These are phyloP conservation scores for Chytriomyces confervae DNA, from an alignment of 192 early-diverging fungal genomes.

Conservation along the genomic window DNA sequence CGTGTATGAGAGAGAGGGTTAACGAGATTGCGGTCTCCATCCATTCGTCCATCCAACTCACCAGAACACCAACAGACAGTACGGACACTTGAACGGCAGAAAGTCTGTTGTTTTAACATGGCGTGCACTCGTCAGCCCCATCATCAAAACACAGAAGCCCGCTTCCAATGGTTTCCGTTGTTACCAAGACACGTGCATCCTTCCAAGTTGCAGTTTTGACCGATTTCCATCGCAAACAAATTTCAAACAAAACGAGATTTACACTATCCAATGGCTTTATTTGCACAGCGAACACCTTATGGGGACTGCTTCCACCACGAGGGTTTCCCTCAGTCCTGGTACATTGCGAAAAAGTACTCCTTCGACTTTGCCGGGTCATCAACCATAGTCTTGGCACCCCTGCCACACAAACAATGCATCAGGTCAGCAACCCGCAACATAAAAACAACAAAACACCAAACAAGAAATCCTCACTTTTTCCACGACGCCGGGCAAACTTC, in stretches of 20 bases:
- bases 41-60: background rate
- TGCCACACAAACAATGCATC: slow-evolving; percentile 1
- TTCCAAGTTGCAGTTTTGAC: slow-evolving; percentile 16
- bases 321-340: background rate
- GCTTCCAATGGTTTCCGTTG: no score
- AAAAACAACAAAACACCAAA: slow-evolving; percentile 23
- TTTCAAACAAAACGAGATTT: no score
- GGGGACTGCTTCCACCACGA: background rate
- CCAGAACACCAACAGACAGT: slow-evolving; percentile 27
- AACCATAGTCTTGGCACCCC: slow-evolving; percentile 59
- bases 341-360: slow-evolving; percentile 49
- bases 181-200: slow-evolving; percentile 17
- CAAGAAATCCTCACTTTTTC: slow-evolving; percentile 37
- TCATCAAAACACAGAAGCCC: no score
- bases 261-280: no score
- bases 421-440: slow-evolving; percentile 3
- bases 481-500: slow-evolving; percentile 65
- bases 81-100: slow-evolving; percentile 30
- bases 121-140: no score
- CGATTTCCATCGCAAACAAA: background rate
- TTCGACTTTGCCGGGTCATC: slow-evolving; percentile 50
- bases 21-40: background rate
- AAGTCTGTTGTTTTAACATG: slow-evolving; percentile 12
- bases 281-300: no score
- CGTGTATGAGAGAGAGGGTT: background rate